phyloP scores from a whole-genome alignment of 169 alveolate species.

The Plasmodium coatneyi region DNA sequence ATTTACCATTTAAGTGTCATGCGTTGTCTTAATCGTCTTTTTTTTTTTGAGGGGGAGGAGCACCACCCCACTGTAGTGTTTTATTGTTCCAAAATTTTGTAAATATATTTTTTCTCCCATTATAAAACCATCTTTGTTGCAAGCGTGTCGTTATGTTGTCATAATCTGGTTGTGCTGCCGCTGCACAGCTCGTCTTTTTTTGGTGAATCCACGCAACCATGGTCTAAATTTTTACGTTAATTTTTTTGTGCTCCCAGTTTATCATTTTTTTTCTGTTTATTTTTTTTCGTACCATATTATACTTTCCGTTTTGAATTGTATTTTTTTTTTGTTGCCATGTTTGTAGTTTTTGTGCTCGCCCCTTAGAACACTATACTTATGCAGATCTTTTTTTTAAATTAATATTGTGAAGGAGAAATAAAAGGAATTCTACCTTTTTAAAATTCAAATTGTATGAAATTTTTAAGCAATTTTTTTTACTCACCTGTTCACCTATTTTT shows the following conservation, averaged over 20 bases:
- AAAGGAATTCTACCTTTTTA: background rate
- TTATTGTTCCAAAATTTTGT: background rate
- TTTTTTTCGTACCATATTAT: background rate
- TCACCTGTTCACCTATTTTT: background rate
- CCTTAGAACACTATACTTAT: background rate
- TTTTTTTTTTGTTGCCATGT: background rate
- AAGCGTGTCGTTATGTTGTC: background rate
- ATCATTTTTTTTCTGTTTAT: background rate
- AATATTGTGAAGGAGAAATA: background rate
- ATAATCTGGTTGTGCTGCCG: background rate
- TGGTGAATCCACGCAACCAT: background rate
- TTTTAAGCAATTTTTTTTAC: background rate
- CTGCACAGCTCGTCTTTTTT: background rate
- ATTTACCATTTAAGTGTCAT: conserved; percentile 32
- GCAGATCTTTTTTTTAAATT: background rate
- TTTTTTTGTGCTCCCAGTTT: background rate
- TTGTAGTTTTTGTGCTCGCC: background rate
- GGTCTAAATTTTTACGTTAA: conserved; percentile 1
- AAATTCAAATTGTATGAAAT: background rate
- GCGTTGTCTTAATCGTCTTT: conserved; percentile 1
- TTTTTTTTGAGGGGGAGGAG: background rate
- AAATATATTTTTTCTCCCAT: background rate
- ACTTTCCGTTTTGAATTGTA: background rate
- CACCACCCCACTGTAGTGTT: background rate
- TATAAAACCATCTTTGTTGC: background rate